A percentile compares a stretch with the other conserved stretches of the same genome.
phyloP scores from a whole-genome alignment of 257 asterid species.

The Forsythia suspensa region DNA sequence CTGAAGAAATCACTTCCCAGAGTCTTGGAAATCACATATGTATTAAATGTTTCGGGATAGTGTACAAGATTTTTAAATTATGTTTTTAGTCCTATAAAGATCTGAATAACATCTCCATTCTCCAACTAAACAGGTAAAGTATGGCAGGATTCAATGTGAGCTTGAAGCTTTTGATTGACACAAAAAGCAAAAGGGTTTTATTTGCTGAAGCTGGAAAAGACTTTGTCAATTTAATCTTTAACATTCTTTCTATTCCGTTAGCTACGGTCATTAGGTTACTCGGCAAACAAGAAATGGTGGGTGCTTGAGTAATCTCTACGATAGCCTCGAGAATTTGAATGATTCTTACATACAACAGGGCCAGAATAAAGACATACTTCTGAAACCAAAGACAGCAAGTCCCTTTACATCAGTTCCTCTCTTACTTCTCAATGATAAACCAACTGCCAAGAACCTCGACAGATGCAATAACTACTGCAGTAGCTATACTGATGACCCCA shows the following conservation, averaged over 20 bases:
- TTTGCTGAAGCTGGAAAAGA: conserved; percentile 35
- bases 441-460: neutral
- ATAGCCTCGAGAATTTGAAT: conserved; percentile 29
- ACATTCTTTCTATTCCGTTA: neutral
- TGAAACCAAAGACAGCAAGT: conserved; percentile 17
- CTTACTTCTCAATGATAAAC: neutral
- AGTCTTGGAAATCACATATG: no score
- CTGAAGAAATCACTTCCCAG: no score
- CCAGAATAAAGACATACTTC: conserved; percentile 21
- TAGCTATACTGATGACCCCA: neutral
- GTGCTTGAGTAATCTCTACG: conserved; percentile 31
- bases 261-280: conserved; percentile 27
- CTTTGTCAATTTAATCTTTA: conserved; percentile 27
- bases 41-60: no score
- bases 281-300: conserved; percentile 24
- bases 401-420: neutral
- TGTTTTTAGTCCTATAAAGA: no score
- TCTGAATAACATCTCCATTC: no score
- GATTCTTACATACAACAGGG: conserved; percentile 20
- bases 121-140: no score
- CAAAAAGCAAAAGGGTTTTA: conserved; percentile 23
- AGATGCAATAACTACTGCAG: fast-evolving
- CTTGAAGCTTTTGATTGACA: conserved; percentile 41
- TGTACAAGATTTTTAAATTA: no score
- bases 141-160: conserved; percentile 9